Evolutionary conservation across 805 yeast genomes (phyloP).

Genomic region (Metschnikowia drakensbergensis): DNA sequence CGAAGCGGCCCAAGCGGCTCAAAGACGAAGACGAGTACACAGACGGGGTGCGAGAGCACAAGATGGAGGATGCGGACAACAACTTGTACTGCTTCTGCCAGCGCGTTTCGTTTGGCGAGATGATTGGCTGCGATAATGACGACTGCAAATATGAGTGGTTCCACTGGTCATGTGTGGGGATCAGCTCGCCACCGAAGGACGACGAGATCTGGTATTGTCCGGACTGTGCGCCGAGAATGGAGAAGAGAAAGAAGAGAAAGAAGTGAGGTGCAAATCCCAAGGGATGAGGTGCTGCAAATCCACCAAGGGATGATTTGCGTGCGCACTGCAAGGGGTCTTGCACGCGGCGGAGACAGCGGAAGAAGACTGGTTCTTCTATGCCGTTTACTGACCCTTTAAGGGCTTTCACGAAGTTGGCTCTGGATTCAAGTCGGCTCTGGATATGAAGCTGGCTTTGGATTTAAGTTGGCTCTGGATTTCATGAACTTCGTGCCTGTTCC

Average conservation of each 20-base stretch:
- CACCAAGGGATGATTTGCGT: no score
- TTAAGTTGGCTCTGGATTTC: no score
- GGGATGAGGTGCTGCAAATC: not conserved
- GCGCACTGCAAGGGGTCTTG: no score
- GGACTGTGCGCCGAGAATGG: slow-evolving; percentile 57
- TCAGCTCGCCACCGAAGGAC: slow-evolving; percentile 83
- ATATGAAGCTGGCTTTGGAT: no score
- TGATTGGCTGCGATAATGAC: slow-evolving; percentile 94
- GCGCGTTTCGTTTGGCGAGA: slow-evolving; percentile 89
- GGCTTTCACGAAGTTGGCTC: no score
- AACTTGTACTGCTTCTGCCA: slow-evolving; percentile 81
- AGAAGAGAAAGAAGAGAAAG: slow-evolving; percentile 41
- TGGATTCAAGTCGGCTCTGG: no score
- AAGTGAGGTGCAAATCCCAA: slow-evolving; percentile 17
- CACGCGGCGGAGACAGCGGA: no score
- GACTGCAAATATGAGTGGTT: slow-evolving; percentile 92
- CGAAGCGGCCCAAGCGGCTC: slow-evolving; percentile 17
- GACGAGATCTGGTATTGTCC: slow-evolving; percentile 87
- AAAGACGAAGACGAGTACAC: slow-evolving; percentile 18
- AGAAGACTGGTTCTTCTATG: no score
- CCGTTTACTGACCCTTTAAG: no score
- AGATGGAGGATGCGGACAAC: slow-evolving; percentile 38
- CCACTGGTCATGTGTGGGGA: slow-evolving; percentile 92
- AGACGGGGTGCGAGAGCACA: slow-evolving; percentile 6
- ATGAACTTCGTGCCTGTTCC: no score